Base-by-base conservation (phyloP, 2,329 filamentous ascomycete genomes). In the Lachnellula cervina region DNA sequence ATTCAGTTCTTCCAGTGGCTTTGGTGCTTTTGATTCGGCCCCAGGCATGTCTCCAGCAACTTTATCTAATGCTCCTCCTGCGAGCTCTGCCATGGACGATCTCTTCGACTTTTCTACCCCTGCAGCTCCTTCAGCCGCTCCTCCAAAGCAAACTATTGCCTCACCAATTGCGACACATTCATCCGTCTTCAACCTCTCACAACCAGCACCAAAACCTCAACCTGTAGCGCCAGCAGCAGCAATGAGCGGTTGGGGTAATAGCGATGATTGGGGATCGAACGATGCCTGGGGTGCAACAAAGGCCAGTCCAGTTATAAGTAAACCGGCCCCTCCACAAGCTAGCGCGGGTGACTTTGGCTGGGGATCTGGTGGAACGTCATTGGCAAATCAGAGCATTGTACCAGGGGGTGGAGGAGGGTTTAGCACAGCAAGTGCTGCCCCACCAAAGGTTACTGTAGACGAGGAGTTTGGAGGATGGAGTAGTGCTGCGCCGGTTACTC, bases 391-490 rank as follows among this genome's bases (percentile, higher is more conserved):
- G 59, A 80, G 82, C 49, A 83, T 86, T 68, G 77, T 87, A 19
- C 80, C 81, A 2, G 80, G 82, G 1, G 75, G 81, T 0, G 80
- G 80, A 62, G 86, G 87, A 23, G 87, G 87, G 5, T 87, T 89
- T 71, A 81, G 77, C 52, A 74, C 62, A 62, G 68, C 54, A 38
- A 72, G 65, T 62, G 64, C 68, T 40, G 71, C 77, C 42, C 67
- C 69, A 52, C 84, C 89, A 23, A 86, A 87, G 66, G 88, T 96
- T 2, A 80, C 88, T 37, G 88, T 89, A 0, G 93, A 97, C 66
- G 93, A 97, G 72, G 93, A 97, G 69, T 97, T 97, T 75, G 93
- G 93, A 19, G 92, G 93, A 13, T 97, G 93, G 93, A 85, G 89
- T 48, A 95, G 90, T 68, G 83, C 84, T 45, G 76, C 79, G 75